Percentiles rank a stretch among this genome's conserved stretches.
These are phyloP conservation scores for Arabidopsis suecica DNA, from an alignment of 345 rosid genomes.

Conservation along the genomic window DNA sequence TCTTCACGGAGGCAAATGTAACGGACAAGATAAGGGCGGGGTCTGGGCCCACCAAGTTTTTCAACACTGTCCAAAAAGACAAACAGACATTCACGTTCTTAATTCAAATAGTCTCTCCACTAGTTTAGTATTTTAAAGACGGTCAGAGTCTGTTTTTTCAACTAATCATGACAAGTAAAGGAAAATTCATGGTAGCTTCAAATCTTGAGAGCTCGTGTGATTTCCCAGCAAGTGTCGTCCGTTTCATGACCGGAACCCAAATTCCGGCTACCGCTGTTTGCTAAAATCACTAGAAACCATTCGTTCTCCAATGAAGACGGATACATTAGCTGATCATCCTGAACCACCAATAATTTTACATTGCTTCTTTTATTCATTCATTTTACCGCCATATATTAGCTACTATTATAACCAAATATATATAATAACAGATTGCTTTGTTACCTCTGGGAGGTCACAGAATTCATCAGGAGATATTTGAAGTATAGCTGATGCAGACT, in stretches of 20 bases:
- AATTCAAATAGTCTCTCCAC: neutral
- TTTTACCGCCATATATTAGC: neutral
- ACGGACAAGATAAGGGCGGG: constrained; percentile 26
- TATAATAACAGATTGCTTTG: neutral
- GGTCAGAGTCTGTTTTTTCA: constrained; percentile 1
- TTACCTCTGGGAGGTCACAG: constrained; percentile 85
- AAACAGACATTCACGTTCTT: constrained; percentile 32
- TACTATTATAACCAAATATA: neutral
- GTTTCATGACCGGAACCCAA: constrained; percentile 35
- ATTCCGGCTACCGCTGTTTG: constrained; percentile 50
- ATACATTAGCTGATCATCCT: constrained; percentile 91
- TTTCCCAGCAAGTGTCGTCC: constrained; percentile 71
- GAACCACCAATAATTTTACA: constrained; percentile 14
- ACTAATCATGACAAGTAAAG: neutral
- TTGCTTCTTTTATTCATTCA: neutral
- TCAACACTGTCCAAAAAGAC: neutral
- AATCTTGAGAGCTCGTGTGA: constrained; percentile 72
- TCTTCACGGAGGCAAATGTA: constrained; percentile 5
- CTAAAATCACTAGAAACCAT: constrained; percentile 74
- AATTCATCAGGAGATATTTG: constrained; percentile 90
- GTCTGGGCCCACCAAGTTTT: neutral
- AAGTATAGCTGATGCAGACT: constrained; percentile 85
- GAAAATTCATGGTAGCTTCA: neutral
- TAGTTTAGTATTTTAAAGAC: neutral
- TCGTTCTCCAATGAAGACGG: constrained; percentile 80